Evolutionary conservation across 176 grass and related monocot genomes (phyloP).

Genomic region (Paspalum notatum): DNA sequence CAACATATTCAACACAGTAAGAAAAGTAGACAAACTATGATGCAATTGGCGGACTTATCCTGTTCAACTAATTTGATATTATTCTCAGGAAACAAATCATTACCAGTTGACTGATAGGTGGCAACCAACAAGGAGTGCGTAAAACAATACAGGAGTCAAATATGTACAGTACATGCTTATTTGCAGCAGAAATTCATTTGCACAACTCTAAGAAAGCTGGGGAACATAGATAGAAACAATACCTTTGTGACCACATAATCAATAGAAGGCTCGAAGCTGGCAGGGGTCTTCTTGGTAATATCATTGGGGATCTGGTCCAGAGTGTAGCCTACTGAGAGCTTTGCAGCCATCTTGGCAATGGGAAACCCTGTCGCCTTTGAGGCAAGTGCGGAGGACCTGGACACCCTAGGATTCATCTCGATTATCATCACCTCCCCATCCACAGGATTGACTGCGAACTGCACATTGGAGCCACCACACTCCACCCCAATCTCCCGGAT

Average conservation of each 20-base stretch:
- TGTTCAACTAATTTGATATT: slow-evolving; percentile 5
- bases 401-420: slow-evolving; percentile 99
- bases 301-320: slow-evolving; percentile 97
- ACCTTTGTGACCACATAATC: slow-evolving; percentile 99
- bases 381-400: slow-evolving; percentile 87
- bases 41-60: background rate
- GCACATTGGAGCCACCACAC: slow-evolving; percentile 95
- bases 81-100: slow-evolving; percentile 1
- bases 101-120: background rate
- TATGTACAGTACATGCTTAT: background rate
- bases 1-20: slow-evolving; percentile 27
- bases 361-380: slow-evolving; percentile 94
- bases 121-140: background rate
- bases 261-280: slow-evolving; percentile 98
- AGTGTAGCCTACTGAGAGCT: slow-evolving; percentile 92
- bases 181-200: background rate
- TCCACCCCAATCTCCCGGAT: slow-evolving; percentile 98
- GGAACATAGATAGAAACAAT: slow-evolving; percentile 20
- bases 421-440: slow-evolving; percentile 99
- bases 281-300: slow-evolving; percentile 99
- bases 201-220: background rate
- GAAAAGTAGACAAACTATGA: background rate
- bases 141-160: background rate
- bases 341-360: slow-evolving; percentile 97
- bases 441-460: slow-evolving; percentile 84